These are phyloP conservation scores for Xanthoconium stramineum DNA, from an alignment of 768 basidiomycete genomes.

Conservation along the genomic window DNA sequence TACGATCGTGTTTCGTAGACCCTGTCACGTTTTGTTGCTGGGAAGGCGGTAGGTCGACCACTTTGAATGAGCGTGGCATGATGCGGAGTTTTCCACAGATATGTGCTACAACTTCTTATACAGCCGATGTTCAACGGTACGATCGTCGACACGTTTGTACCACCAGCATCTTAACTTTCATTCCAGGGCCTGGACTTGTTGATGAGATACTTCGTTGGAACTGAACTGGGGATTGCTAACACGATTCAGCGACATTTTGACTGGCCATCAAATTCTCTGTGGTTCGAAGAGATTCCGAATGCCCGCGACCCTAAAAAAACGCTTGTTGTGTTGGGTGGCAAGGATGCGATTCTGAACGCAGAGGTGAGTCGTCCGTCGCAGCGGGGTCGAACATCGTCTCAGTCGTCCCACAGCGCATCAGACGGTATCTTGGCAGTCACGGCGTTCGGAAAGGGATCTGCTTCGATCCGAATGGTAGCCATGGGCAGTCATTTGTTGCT, in stretches of 20 bases:
- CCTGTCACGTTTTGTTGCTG: constrained; percentile 89
- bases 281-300: constrained; percentile 87
- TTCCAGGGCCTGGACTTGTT: constrained; percentile 70
- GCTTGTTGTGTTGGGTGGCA: constrained; percentile 76
- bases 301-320: constrained; percentile 64
- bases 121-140: constrained; percentile 59
- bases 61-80: background rate
- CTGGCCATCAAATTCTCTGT: constrained; percentile 85
- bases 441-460: constrained; percentile 65
- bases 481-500: constrained; percentile 58
- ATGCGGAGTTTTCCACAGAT: constrained; percentile 41
- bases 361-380: constrained; percentile 40
- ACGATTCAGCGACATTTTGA: constrained; percentile 80
- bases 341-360: constrained; percentile 76
- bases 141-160: constrained; percentile 1
- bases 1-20: constrained; percentile 85
- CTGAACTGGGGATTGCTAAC: constrained; percentile 86
- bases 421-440: constrained; percentile 71
- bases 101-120: constrained; percentile 93
- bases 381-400: background rate
- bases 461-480: constrained; percentile 59
- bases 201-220: constrained; percentile 84
- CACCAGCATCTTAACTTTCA: constrained; percentile 4
- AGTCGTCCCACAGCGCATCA: constrained; percentile 51
- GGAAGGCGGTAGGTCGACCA: constrained; percentile 72